Conservation (phyloP, 176 grass and related monocot genomes). For the Triticum urartu region DNA sequence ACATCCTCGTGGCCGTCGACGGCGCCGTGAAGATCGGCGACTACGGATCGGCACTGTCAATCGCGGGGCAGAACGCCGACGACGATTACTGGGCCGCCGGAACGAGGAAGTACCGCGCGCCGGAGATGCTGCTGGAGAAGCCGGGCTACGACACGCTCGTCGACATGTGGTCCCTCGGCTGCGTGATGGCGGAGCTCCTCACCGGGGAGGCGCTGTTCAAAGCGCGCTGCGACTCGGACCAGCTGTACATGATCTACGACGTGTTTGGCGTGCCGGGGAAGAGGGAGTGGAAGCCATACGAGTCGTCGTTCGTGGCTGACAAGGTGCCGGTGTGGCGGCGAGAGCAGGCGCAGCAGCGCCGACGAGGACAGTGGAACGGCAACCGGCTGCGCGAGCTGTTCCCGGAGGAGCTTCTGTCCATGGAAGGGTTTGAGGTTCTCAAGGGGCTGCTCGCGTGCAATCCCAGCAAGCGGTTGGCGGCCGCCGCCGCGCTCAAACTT, state of each 20-base stretch:
- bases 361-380: background rate
- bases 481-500: background rate
- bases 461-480: background rate
- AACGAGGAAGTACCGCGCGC: background rate
- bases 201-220: background rate
- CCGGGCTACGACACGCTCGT: background rate
- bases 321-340: background rate
- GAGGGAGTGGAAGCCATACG: background rate
- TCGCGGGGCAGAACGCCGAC: background rate
- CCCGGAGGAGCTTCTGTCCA: background rate
- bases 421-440: background rate
- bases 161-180: background rate
- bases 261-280: background rate
- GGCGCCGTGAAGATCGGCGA: slow-evolving; percentile 20
- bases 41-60: background rate
- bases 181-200: slow-evolving; percentile 10
- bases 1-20: slow-evolving; percentile 50
- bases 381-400: background rate
- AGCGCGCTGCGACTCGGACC: background rate
- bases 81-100: background rate
- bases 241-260: background rate
- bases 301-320: background rate
- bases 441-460: slow-evolving; percentile 8
- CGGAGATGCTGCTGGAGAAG: background rate
- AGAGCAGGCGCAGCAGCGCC: background rate